Evolutionary conservation across 371 early-diverging fungal genomes (phyloP).

Genomic region (Mucor saturninus): DNA sequence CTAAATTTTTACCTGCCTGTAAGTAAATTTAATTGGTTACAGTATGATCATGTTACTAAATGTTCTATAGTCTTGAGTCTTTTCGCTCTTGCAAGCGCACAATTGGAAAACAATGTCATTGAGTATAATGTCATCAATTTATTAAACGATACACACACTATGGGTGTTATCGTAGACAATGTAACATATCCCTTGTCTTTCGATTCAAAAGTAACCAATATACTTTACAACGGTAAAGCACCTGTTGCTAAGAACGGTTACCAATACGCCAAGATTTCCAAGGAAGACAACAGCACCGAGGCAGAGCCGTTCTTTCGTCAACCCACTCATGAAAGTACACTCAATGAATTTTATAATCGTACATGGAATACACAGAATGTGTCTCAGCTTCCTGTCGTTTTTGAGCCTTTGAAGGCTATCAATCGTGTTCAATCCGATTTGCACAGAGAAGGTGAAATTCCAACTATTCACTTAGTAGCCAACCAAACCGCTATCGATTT

Average conservation of each 20-base stretch:
- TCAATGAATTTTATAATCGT: conserved; percentile 33
- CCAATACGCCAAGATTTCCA: conserved; percentile 20
- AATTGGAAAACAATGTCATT: neutral
- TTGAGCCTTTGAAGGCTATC: conserved; percentile 21
- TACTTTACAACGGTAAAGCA: conserved; percentile 27
- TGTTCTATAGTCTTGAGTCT: neutral
- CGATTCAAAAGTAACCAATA: neutral
- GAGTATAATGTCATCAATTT: conserved; percentile 24
- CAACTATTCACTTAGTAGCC: conserved; percentile 25
- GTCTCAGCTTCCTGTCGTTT: conserved; percentile 15
- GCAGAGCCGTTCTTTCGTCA: conserved; percentile 23
- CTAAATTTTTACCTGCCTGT: no score
- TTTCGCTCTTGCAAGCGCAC: neutral
- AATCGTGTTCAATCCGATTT: conserved; percentile 23
- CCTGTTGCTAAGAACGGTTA: conserved; percentile 28
- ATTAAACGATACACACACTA: conserved; percentile 15
- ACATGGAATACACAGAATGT: conserved; percentile 27
- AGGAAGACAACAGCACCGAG: conserved; percentile 12
- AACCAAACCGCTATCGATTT: conserved; percentile 17
- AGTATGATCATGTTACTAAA: no score
- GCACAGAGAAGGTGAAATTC: conserved; percentile 33
- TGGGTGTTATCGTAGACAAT: conserved; percentile 30
- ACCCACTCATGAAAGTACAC: conserved; percentile 8
- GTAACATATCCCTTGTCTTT: conserved; percentile 12
- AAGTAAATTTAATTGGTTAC: no score